These are phyloP conservation scores for Aspergillus caelatus DNA, from an alignment of 2,329 filamentous ascomycete genomes.

Conservation along the genomic window DNA sequence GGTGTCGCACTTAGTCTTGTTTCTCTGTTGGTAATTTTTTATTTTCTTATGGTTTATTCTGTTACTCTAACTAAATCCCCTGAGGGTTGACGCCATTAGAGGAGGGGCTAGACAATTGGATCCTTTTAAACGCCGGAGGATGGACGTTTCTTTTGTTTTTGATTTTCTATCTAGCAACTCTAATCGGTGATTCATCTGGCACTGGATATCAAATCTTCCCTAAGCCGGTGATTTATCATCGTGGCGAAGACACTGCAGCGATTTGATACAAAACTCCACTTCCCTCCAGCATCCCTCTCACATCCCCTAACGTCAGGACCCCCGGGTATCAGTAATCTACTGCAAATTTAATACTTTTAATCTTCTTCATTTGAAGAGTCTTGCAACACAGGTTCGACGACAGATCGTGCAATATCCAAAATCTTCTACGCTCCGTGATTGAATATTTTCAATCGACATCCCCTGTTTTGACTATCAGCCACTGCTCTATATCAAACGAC, in stretches of 20 bases:
- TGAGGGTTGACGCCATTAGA: slow-evolving; percentile 6
- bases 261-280: slow-evolving; percentile 21
- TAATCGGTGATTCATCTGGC: slow-evolving; percentile 11
- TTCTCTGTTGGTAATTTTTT: slow-evolving; percentile 5
- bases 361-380: slow-evolving; percentile 13
- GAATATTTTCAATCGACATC: slow-evolving; percentile 3
- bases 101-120: slow-evolving; percentile 4
- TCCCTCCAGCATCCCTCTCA: slow-evolving; percentile 3
- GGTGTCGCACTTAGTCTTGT: slow-evolving; percentile 16
- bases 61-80: slow-evolving; percentile 13
- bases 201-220: slow-evolving; percentile 11
- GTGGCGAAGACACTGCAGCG: slow-evolving; percentile 11
- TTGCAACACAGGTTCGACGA: slow-evolving; percentile 20
- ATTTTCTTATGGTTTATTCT: slow-evolving; percentile 1
- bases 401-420: slow-evolving; percentile 17
- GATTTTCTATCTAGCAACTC: slow-evolving; percentile 2
- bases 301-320: slow-evolving; percentile 2
- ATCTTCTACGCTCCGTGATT: slow-evolving; percentile 14
- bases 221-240: slow-evolving; percentile 14
- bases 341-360: not conserved
- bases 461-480: slow-evolving; percentile 14
- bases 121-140: not conserved
- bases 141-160: slow-evolving; percentile 1
- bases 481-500: slow-evolving; percentile 20
- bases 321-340: not conserved